Base-by-base conservation (phyloP, 1,284 basidiomycete genomes). In the Microbotryomycetes sp. region DNA sequence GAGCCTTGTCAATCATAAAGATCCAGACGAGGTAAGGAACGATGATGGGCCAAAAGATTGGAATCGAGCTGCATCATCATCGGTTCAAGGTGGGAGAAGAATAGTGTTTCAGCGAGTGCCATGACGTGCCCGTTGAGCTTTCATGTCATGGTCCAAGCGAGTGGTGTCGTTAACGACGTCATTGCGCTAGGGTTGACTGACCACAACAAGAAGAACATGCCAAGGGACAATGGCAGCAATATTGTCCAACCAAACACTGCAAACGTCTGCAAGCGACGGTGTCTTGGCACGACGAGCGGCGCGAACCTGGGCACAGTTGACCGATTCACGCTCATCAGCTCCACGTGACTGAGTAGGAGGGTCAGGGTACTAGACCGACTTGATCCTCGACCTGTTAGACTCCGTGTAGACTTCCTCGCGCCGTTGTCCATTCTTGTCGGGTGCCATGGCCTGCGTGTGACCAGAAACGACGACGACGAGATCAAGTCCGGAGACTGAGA, bases 11-110 rank as follows among this genome's bases (percentile, higher is more conserved):
- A 63, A 90, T 79, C 73, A 79, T 85, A 28, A 79, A 74, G 22
- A 86, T 81, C 92, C 92, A 99, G 51, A 89, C 75, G 63, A 86
- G 74, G 76, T 99, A 99, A n/a, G 83, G 76, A 5, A 85, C 79
- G 22, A 97, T 74, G 48, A 92, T 73, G 0, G 91, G 89, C 94
- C 94, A 99, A 45, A 92, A 76, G 3, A 85, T 81, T 0, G 93
- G 94, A 59, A 91, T 82, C 0, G 94, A 92, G 72, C 93, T 97
- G 76, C 12, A 29, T n/a, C n/a, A n/a, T n/a, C n/a, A n/a, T n/a
- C n/a, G n/a, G n/a, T n/a, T n/a, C n/a, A n/a, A n/a, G n/a, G n/a
- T n/a, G n/a, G n/a, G n/a, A n/a, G n/a, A n/a, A n/a, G n/a, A n/a
- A n/a, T n/a, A n/a, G n/a, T n/a, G n/a, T n/a, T n/a, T n/a, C n/a